Base-by-base conservation (phyloP, 2,329 filamentous ascomycete species). In the Aquanectria penicillioides region DNA sequence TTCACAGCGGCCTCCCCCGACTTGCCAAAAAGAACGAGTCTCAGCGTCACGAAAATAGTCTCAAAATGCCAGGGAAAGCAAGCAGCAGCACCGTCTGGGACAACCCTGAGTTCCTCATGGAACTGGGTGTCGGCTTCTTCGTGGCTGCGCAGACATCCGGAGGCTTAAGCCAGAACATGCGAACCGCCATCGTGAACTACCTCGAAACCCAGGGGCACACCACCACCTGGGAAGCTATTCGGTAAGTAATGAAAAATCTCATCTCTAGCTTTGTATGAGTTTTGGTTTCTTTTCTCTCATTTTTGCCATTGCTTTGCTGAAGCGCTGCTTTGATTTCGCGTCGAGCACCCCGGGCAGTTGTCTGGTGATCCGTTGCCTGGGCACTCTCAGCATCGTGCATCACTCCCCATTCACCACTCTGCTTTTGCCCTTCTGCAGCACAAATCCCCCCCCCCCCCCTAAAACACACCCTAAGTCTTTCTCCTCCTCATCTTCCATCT, bases 161-260 rank as follows among this genome's bases (percentile, higher is more conserved):
- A 8, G 67, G 57, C 11, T 69, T 80, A 55, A 66, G 58, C 12
- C 43, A 69, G 12, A 58, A 70, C 22, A 61, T 70, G 28, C 74
- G 73, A 47, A 67, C 70, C 0, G 66, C 65, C 1, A 66, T 81
- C 44, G 68, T 73, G 40, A 59, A 59, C 7, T 72, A 71, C n/a
- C 69, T 81, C 52, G 63, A 69, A n/a, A 36, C 61, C 11, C 63
- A 62, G 6, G 73, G 77, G 7, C 69, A 75, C 47, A 57, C 61
- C 6, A 75, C 77, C n/a, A 77, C 75, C 4, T 82, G 79, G 78
- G 76, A 82, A 25, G 77, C 70, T 1, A 73, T 82, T 46, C 78
- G 80, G 81, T 81, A 74, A 37, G 77, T 71, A 8, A 5, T 2
- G n/a, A 20, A 10, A 15, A 36, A 52, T 28, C 36, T 34, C 50